Base-by-base conservation (phyloP, 768 basidiomycete species). In the Daedaleopsis sinensis region DNA sequence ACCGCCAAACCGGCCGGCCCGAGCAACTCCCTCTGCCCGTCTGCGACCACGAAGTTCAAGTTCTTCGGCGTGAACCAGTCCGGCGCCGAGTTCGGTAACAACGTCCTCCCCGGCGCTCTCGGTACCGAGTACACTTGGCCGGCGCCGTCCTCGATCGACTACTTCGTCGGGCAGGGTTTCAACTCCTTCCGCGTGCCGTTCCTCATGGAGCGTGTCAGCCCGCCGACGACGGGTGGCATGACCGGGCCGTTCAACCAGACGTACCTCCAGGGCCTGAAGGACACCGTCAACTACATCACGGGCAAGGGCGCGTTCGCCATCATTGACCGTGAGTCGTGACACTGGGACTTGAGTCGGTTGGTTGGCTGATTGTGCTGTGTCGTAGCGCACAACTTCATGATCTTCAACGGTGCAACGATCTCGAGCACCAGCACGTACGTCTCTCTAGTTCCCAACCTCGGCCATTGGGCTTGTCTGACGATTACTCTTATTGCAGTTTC, bases 131-230 rank as follows among this genome's bases (percentile, higher is more conserved):
- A 85, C 68, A 84, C 78, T 37, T 84, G 82, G 81, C 82, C 85
- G 15, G 66, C 68, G 21, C 71, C 74, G 11, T 70, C 70, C 21
- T 77, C 73, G 52, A 71, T 78, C 50, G 78, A 87, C 61, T 86
- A 73, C 76, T 86, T 87, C 71, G 73, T 83, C 50, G 72, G 68
- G 16, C 72, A 83, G 66, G 85, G 84, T 32, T 82, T 86, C 76
- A 86, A 86, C 73, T 77, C 82, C 15, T 86, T 86, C 83, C 84
- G 85, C 59, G 72, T 88, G 62, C 80, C 85, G 8, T 88, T 88
- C 82, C 67, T 76, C 61, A 74, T 82, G 73, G 86, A 88, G 68
- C 82, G 85, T 55, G 62, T 88, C 49, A 78, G 72, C 62, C 82
- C 85, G 42, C 83, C 82, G 42, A 66, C 83, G 1, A 78, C 68